Conservation (phyloP, 1,284 basidiomycete genomes). For the Irpex rosettiformis region DNA sequence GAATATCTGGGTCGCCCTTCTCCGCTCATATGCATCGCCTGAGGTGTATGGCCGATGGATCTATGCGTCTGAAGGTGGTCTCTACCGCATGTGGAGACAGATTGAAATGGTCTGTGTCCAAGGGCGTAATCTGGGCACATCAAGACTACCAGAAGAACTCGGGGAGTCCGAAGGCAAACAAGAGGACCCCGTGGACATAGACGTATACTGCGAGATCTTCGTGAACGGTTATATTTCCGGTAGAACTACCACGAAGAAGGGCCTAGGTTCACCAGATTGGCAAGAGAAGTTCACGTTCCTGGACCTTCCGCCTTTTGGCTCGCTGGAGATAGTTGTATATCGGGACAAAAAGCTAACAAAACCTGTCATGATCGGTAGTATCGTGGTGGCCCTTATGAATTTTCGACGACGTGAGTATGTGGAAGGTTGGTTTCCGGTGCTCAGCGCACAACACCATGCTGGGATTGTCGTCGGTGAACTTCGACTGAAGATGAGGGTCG, state of each 20-base stretch:
- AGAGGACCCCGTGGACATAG: constrained; percentile 43
- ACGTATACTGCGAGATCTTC: constrained; percentile 68
- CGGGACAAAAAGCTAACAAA: constrained; percentile 62
- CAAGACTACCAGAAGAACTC: constrained; percentile 22
- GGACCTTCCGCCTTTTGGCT: constrained; percentile 70
- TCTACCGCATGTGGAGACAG: constrained; percentile 83
- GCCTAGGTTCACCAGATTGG: constrained; percentile 67
- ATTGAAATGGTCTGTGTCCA: constrained; percentile 67
- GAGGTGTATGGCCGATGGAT: constrained; percentile 69
- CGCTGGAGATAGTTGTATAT: constrained; percentile 60
- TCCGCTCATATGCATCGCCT: constrained; percentile 72
- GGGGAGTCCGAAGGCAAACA: constrained; percentile 41
- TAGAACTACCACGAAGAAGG: constrained; percentile 69
- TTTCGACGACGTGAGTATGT: constrained; percentile 69
- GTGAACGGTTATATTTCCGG: constrained; percentile 63
- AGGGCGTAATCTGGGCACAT: constrained; percentile 61
- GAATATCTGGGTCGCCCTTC: constrained; percentile 69
- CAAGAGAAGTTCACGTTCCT: constrained; percentile 72
- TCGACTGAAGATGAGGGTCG: constrained; percentile 64
- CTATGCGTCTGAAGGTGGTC: constrained; percentile 60
- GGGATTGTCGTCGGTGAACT: constrained; percentile 70
- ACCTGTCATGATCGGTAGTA: constrained; percentile 53
- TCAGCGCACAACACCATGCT: constrained; percentile 44
- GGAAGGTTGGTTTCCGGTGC: constrained; percentile 83
- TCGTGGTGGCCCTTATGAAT: constrained; percentile 62